Evolutionary conservation across 768 basidiomycete species (phyloP).

Genomic region (Tricholoma sp.): DNA sequence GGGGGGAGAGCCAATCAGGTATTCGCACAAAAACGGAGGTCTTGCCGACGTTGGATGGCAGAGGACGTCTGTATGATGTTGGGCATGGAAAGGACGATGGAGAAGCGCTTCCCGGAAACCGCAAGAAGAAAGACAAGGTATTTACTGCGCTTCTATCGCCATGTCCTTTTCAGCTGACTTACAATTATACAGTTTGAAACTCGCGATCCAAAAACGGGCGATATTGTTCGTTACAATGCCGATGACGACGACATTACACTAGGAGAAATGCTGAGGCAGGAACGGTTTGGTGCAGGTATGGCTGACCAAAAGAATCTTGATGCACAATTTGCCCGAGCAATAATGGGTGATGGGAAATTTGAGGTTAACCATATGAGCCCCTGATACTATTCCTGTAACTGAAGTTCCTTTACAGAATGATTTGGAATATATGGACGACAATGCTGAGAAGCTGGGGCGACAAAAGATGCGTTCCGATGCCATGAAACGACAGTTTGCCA

Average conservation of each 20-base stretch:
- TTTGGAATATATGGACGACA: conserved; percentile 95
- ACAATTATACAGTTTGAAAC: conserved; percentile 65
- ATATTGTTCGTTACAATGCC: conserved; percentile 81
- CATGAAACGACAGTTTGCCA: conserved; percentile 95
- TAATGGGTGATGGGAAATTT: conserved; percentile 86
- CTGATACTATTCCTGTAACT: neutral
- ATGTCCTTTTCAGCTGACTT: conserved; percentile 1
- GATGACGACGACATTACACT: conserved; percentile 86
- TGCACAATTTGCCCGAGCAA: conserved; percentile 80
- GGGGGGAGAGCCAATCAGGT: conserved; percentile 34
- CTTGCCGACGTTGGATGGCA: conserved; percentile 82
- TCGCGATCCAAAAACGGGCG: conserved; percentile 85
- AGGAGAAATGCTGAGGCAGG: conserved; percentile 90
- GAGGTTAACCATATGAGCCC: conserved; percentile 38
- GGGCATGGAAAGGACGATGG: conserved; percentile 71
- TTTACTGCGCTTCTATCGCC: conserved; percentile 23
- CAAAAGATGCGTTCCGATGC: conserved; percentile 96
- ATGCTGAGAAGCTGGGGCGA: conserved; percentile 86
- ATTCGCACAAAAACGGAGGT: conserved; percentile 70
- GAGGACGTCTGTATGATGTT: conserved; percentile 85
- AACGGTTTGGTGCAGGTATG: conserved; percentile 83
- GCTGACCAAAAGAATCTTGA: conserved; percentile 91
- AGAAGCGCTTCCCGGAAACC: conserved; percentile 54
- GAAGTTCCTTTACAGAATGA: conserved; percentile 51
- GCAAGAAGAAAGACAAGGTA: conserved; percentile 76